Conservation (phyloP, 805 yeast species). For the Yamadazyma takamatsuzukensis region DNA sequence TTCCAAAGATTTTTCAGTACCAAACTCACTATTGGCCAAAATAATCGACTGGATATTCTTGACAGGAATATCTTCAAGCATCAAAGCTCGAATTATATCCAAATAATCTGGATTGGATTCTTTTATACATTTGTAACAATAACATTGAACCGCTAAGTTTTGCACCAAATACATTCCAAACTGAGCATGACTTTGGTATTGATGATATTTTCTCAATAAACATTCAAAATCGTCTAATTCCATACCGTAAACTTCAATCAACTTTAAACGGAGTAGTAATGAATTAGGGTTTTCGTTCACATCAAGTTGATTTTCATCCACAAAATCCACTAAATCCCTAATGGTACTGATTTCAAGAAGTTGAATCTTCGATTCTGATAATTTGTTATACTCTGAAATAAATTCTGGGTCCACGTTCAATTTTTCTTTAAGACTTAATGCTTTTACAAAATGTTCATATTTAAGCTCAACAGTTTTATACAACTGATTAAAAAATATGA, state of each 20-base stretch:
- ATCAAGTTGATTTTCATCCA: conserved; percentile 22
- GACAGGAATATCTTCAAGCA: conserved; percentile 22
- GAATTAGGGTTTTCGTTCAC: conserved; percentile 23
- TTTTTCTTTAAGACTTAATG: conserved; percentile 5
- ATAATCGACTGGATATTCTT: conserved; percentile 39
- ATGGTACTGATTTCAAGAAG: conserved; percentile 6
- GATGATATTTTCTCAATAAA: conserved; percentile 36
- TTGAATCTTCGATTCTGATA: conserved; percentile 4
- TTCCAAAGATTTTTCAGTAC: conserved; percentile 36
- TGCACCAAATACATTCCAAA: conserved; percentile 40
- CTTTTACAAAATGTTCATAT: conserved; percentile 7
- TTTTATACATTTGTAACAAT: conserved; percentile 38
- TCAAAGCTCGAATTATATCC: conserved; percentile 37
- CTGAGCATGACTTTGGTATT: conserved; percentile 35
- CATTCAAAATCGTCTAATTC: conserved; percentile 22
- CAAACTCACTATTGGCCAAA: conserved; percentile 37
- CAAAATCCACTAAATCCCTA: conserved; percentile 16
- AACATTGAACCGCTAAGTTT: conserved; percentile 36
- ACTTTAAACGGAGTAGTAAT: conserved; percentile 26
- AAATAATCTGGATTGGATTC: conserved; percentile 24
- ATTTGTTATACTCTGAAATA: conserved; percentile 3
- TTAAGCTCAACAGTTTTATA: conserved; percentile 4
- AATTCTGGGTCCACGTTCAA: conserved; percentile 3
- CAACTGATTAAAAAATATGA: conserved; percentile 12
- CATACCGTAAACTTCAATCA: conserved; percentile 33